Conservation (phyloP, 805 yeast species). For the Yamadazyma philogaea region DNA sequence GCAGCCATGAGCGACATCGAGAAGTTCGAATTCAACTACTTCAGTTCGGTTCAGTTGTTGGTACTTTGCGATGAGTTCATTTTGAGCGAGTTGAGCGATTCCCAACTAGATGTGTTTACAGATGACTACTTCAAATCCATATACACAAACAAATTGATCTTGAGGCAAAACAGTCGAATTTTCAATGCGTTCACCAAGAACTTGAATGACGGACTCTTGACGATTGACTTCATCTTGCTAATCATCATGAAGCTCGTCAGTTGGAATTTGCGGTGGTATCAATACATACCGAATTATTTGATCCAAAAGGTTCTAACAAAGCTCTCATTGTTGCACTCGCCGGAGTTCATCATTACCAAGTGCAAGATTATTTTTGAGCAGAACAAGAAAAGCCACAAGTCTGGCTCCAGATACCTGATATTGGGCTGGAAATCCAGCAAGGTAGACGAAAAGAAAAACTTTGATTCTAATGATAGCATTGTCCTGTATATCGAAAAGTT, state of each 20-base stretch:
- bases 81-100: slow-evolving; percentile 31
- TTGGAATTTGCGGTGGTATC: slow-evolving; percentile 65
- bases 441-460: slow-evolving; percentile 10
- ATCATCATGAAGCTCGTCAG: slow-evolving; percentile 49
- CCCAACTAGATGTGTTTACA: slow-evolving; percentile 29
- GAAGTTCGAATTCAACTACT: slow-evolving; percentile 59
- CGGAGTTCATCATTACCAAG: slow-evolving; percentile 37
- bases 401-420: slow-evolving; percentile 2
- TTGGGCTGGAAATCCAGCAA: slow-evolving; percentile 4
- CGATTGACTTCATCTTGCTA: slow-evolving; percentile 33
- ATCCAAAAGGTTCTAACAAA: slow-evolving; percentile 42
- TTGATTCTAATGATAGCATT: slow-evolving; percentile 29
- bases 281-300: slow-evolving; percentile 48
- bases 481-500: slow-evolving; percentile 28
- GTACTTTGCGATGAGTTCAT: slow-evolving; percentile 44
- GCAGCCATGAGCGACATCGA: slow-evolving; percentile 50
- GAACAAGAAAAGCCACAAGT: slow-evolving; percentile 17
- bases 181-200: slow-evolving; percentile 17
- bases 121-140: slow-evolving; percentile 27
- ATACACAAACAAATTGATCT: slow-evolving; percentile 33
- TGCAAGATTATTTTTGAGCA: slow-evolving; percentile 38
- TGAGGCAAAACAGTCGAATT: slow-evolving; percentile 23
- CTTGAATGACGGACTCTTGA: slow-evolving; percentile 23
- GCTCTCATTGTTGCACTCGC: slow-evolving; percentile 40
- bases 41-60: slow-evolving; percentile 51